Percentiles rank a stretch among this genome's conserved stretches.
Conservation (phyloP, 805 yeast genomes). For the Zygosaccharomyces pseudorouxii region DNA sequence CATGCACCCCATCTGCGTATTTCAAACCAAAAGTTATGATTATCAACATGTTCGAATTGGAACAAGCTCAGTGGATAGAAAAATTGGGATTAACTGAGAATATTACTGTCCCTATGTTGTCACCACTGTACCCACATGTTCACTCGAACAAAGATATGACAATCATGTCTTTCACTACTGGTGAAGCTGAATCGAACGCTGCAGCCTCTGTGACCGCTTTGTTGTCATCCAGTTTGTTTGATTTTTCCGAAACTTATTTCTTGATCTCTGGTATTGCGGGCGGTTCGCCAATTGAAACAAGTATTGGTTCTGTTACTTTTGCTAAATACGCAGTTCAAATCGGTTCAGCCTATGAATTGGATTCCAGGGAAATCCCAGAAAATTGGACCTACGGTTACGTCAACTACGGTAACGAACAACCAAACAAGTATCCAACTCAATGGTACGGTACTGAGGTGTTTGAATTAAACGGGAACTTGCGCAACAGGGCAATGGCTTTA, state of each 20-base stretch:
- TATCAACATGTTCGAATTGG: conserved; percentile 52
- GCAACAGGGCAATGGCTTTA: conserved; percentile 53
- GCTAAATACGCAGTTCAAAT: conserved; percentile 60
- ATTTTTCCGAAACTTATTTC: conserved; percentile 56
- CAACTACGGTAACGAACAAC: conserved; percentile 48
- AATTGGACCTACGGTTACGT: conserved; percentile 61
- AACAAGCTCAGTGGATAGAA: conserved; percentile 50
- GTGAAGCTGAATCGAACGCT: conserved; percentile 66
- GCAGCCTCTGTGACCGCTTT: conserved; percentile 55
- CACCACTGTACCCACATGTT: conserved; percentile 53
- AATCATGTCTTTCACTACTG: conserved; percentile 60
- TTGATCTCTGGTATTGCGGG: conserved; percentile 65
- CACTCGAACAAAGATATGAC: conserved; percentile 51
- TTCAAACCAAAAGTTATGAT: conserved; percentile 50
- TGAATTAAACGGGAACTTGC: conserved; percentile 53
- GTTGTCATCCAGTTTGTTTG: conserved; percentile 49
- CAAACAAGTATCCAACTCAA: conserved; percentile 47
- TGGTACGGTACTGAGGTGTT: conserved; percentile 64
- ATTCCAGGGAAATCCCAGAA: conserved; percentile 44
- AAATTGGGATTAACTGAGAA: conserved; percentile 47
- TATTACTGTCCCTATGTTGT: conserved; percentile 60
- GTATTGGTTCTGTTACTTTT: conserved; percentile 57
- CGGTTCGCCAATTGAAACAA: conserved; percentile 50
- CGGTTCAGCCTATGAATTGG: conserved; percentile 55
- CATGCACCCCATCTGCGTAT: not conserved